Base-by-base conservation (phyloP, 2,329 filamentous ascomycete species). In the Aaosphaeria pasadenensis region DNA sequence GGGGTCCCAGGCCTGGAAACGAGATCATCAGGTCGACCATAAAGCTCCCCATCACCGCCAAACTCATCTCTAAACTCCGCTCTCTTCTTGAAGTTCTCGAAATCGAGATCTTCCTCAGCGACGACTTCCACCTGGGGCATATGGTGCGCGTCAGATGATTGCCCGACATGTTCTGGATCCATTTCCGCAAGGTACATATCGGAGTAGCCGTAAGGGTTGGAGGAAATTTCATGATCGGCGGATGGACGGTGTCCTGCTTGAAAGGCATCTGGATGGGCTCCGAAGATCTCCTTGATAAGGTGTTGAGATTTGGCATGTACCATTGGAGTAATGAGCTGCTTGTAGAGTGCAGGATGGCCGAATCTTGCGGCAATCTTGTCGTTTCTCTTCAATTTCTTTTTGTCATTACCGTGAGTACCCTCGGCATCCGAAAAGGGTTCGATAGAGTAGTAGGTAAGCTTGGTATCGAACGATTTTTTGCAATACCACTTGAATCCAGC, bases 301-400 rank as follows among this genome's bases (percentile, higher is more conserved):
- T 94, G 90, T 60, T 92, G 88, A 0, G 91, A 89, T 70, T 88
- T 95, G 38, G 88, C 87, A 60, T 95, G 88, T 5, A 96, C 91
- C 91, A 97, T 96, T 2, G 91, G 92, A 1, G 62, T 67, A 9
- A 69, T 60, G 6, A 70, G 52, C 17, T 58, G 59, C 69, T 87
- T 89, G 76, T 92, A 96, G 11, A 97, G 77, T 2, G 89, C 91
- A 0, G 92, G 94, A 67, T 97, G 90, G 1, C 91, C 91, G 66
- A 96, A 99, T 29, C 87, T 80, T 13, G 84, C 84, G 49, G 80
- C 85, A 48, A 90, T 79, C 62, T 81, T 86, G 69, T 86, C 90
- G 60, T 57, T 71, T 63, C 51, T 64, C 52, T 51, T 73, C 59
- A 48, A 42, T 39, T 58, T 60, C 6, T 50, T 17, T 52, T 51